phyloP scores from a whole-genome alignment of 805 yeast species.

The Nakazawaea ernobii region DNA sequence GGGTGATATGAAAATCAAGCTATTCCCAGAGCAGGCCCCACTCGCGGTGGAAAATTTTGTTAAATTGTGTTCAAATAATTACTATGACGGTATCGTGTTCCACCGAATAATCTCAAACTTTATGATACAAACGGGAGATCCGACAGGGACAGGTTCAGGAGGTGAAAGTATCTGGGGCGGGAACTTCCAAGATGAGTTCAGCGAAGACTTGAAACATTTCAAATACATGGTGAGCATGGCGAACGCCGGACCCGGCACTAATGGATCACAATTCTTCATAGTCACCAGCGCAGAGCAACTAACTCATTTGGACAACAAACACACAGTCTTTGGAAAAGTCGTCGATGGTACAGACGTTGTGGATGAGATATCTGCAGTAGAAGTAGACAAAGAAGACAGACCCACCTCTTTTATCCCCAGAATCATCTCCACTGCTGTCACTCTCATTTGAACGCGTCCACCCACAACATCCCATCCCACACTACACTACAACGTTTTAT shows the following conservation, averaged over 20 bases:
- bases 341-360: slow-evolving; percentile 44
- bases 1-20: slow-evolving; percentile 35
- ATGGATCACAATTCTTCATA: slow-evolving; percentile 56
- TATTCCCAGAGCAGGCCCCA: slow-evolving; percentile 32
- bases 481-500: too few species aligned
- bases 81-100: slow-evolving; percentile 35
- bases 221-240: slow-evolving; percentile 59
- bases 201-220: slow-evolving; percentile 41
- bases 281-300: slow-evolving; percentile 36
- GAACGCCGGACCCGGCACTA: slow-evolving; percentile 52
- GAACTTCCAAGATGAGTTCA: slow-evolving; percentile 40
- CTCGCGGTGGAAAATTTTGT: slow-evolving; percentile 36
- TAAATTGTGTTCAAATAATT: slow-evolving; percentile 27
- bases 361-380: slow-evolving; percentile 39
- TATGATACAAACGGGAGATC: slow-evolving; percentile 60
- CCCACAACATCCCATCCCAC: too few species aligned
- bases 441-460: too few species aligned
- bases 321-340: slow-evolving; percentile 53
- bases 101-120: slow-evolving; percentile 47
- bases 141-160: slow-evolving; percentile 35
- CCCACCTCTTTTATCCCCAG: slow-evolving; percentile 23
- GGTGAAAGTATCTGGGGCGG: slow-evolving; percentile 31
- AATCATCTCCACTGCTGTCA: slow-evolving; percentile 6
- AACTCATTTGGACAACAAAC: slow-evolving; percentile 49
- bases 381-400: slow-evolving; percentile 39